Evolutionary conservation across 2,329 filamentous ascomycete genomes (phyloP).

Genomic region (Teratosphaeria nubilosa): DNA sequence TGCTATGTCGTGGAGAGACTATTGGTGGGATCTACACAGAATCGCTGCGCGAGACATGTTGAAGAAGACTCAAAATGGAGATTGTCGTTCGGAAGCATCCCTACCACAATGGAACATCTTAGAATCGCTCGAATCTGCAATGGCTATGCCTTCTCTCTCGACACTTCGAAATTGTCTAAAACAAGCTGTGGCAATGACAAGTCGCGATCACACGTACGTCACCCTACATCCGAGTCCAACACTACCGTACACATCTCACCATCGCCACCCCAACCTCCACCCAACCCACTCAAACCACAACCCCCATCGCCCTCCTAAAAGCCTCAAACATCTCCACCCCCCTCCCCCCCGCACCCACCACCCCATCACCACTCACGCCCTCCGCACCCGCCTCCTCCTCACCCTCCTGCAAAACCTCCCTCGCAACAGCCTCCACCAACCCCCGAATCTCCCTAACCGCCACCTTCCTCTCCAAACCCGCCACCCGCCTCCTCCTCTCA

Average conservation of each 20-base stretch:
- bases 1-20: not conserved
- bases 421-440: slow-evolving; percentile 57
- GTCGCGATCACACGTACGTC: not conserved
- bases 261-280: not conserved
- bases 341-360: not conserved
- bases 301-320: slow-evolving; percentile 1
- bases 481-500: slow-evolving; percentile 27
- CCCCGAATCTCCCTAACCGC: slow-evolving; percentile 75
- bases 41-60: not conserved
- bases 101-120: not conserved
- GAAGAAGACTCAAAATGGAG: not conserved
- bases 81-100: not conserved
- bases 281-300: not conserved
- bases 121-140: not conserved
- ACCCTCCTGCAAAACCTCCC: slow-evolving; percentile 21
- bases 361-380: not conserved
- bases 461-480: slow-evolving; percentile 47
- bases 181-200: not conserved
- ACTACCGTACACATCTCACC: not conserved
- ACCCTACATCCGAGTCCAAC: not conserved
- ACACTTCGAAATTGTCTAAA: too few relatives aligned
- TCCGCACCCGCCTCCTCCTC: not conserved
- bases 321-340: slow-evolving; percentile 2
- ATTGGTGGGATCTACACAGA: not conserved
- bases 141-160: not conserved